Evolutionary conservation across 73 alveolate genomes (phyloP).

Genomic region (Uronychia binucleata): DNA sequence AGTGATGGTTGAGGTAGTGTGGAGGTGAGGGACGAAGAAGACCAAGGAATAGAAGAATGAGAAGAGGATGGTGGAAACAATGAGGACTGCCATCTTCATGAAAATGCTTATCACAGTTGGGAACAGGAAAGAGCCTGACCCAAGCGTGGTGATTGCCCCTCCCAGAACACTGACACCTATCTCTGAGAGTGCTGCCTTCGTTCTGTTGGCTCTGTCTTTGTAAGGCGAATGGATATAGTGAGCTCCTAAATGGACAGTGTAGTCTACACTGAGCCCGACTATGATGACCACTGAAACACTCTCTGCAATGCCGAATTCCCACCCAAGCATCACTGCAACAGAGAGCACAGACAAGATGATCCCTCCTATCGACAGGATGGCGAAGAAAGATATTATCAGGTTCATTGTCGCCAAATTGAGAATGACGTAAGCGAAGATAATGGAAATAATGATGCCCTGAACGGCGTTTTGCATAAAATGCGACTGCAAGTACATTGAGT

Average conservation of each 20-base stretch:
- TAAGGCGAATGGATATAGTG: slow-evolving; percentile 37
- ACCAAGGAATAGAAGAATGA: slow-evolving; percentile 49
- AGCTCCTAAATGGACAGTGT: slow-evolving; percentile 58
- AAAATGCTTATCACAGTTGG: slow-evolving; percentile 25
- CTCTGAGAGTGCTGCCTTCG: slow-evolving; percentile 43
- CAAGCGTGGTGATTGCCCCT: slow-evolving; percentile 66
- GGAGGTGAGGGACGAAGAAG: too few relatives aligned
- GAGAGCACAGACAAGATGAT: slow-evolving; percentile 21
- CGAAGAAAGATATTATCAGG: slow-evolving; percentile 4
- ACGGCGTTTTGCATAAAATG: slow-evolving; percentile 18
- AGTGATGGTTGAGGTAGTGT: too few relatives aligned
- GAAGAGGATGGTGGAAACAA: slow-evolving; percentile 49
- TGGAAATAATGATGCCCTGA: slow-evolving; percentile 28
- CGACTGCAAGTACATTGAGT: slow-evolving; percentile 19
- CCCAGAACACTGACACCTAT: slow-evolving; percentile 59
- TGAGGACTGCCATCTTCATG: slow-evolving; percentile 61
- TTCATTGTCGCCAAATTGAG: slow-evolving; percentile 23
- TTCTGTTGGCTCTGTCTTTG: slow-evolving; percentile 32
- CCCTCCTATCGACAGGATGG: slow-evolving; percentile 2
- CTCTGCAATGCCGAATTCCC: slow-evolving; percentile 43
- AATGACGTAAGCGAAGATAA: slow-evolving; percentile 27
- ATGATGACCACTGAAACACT: slow-evolving; percentile 59
- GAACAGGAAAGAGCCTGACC: slow-evolving; percentile 52
- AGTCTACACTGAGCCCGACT: slow-evolving; percentile 64
- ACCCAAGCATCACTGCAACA: slow-evolving; percentile 5